These are phyloP conservation scores for Aleurites moluccanus DNA, from an alignment of 441 rosid genomes.

Conservation along the genomic window DNA sequence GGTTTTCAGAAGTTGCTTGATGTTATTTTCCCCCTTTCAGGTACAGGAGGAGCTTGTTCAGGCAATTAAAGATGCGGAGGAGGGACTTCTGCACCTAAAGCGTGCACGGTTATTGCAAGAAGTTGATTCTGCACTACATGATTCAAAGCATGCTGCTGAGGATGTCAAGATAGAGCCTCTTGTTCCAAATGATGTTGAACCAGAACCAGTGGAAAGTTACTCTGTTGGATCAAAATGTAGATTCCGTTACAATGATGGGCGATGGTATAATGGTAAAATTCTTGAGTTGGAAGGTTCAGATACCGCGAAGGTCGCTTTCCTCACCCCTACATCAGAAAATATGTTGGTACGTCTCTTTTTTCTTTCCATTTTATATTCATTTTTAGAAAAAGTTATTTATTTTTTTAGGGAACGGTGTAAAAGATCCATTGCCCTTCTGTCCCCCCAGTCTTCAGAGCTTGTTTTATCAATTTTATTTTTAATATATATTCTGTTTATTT, in stretches of 20 bases:
- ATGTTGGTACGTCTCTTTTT: conserved; percentile 57
- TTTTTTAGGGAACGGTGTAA: neutral
- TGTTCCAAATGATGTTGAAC: conserved; percentile 44
- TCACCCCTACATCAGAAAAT: conserved; percentile 77
- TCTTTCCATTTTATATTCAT: conserved; percentile 1
- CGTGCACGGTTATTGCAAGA: conserved; percentile 72
- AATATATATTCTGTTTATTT: neutral
- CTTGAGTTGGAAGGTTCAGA: conserved; percentile 50
- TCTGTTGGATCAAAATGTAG: conserved; percentile 67
- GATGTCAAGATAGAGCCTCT: conserved; percentile 51
- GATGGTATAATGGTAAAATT: conserved; percentile 90
- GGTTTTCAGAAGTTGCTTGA: conserved; percentile 7
- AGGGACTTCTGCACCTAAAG: conserved; percentile 77
- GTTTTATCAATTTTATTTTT: neutral
- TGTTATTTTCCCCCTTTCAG: conserved; percentile 32
- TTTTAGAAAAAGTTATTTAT: neutral
- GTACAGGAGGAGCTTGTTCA: conserved; percentile 71
- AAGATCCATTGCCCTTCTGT: neutral
- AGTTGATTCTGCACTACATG: conserved; percentile 50
- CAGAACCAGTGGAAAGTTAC: conserved; percentile 44
- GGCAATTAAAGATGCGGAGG: conserved; percentile 75
- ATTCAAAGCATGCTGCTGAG: conserved; percentile 28
- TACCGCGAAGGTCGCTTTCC: conserved; percentile 74
- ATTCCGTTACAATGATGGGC: conserved; percentile 71
- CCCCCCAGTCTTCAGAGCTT: neutral